phyloP scores from a whole-genome alignment of 2,329 filamentous ascomycete genomes.

The Trichothecium sympodiale region DNA sequence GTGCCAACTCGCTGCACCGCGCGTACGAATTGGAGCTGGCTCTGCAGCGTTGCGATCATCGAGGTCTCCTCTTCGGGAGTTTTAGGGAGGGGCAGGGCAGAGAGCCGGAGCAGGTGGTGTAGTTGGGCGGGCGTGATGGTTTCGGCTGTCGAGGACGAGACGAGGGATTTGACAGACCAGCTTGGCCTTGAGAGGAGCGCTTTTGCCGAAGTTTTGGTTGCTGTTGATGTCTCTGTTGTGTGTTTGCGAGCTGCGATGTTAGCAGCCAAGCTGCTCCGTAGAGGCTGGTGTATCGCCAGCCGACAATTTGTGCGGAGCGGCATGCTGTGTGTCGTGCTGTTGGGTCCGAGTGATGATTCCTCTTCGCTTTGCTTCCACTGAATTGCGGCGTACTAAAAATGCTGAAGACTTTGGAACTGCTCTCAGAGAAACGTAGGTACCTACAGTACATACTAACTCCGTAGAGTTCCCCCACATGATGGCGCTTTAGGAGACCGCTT shows the following conservation, averaged over 20 bases:
- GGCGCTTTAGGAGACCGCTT: too few relatives aligned
- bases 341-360: too few relatives aligned
- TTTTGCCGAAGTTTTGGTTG: constrained; percentile 17
- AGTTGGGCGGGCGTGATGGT: constrained; percentile 57
- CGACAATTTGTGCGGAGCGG: constrained; percentile 19
- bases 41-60: constrained; percentile 65
- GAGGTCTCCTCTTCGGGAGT: constrained; percentile 49
- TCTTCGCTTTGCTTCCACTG: too few relatives aligned
- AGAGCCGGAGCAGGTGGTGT: constrained; percentile 77
- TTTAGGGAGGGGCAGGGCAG: constrained; percentile 67
- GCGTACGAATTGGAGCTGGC: constrained; percentile 84
- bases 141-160: constrained; percentile 33
- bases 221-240: constrained; percentile 5
- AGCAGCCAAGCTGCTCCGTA: constrained; percentile 2
- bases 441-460: too few relatives aligned
- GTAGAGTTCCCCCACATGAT: too few relatives aligned
- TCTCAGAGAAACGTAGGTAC: too few relatives aligned
- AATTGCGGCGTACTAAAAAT: too few relatives aligned
- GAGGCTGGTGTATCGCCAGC: constrained; percentile 12
- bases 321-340: constrained; percentile 10
- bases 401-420: too few relatives aligned
- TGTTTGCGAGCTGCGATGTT: constrained; percentile 2
- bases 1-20: constrained; percentile 75
- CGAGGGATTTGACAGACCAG: constrained; percentile 74
- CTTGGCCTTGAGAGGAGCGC: constrained; percentile 54